Evolutionary conservation across 345 rosid species (phyloP).

Genomic region (Aegle marmelos): DNA sequence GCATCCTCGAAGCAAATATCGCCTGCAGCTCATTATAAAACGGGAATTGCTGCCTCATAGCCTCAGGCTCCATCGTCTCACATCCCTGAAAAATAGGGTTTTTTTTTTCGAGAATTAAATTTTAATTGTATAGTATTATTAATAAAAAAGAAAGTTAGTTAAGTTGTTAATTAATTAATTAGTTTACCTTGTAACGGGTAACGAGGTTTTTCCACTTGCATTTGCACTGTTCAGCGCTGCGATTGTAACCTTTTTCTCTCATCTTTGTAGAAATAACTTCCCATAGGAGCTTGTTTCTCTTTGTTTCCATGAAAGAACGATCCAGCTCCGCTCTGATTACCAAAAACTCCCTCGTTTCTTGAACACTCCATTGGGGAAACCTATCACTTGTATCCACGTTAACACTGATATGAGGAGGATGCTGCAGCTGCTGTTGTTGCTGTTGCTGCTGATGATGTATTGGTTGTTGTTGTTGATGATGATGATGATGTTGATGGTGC

Average conservation of each 20-base stretch:
- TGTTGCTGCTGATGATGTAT: conserved; percentile 42
- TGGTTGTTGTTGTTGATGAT: conserved; percentile 34
- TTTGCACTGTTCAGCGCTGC: conserved; percentile 99
- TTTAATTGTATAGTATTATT: too few relatives aligned
- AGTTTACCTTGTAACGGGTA: conserved; percentile 84
- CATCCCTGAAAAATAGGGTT: conserved; percentile 52
- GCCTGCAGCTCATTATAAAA: conserved; percentile 73
- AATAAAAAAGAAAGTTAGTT: too few relatives aligned
- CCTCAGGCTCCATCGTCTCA: conserved; percentile 75
- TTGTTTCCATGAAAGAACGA: conserved; percentile 89
- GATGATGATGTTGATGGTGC: conserved; percentile 29
- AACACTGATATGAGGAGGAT: conserved; percentile 37
- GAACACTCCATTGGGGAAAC: conserved; percentile 95
- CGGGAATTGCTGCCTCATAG: conserved; percentile 77
- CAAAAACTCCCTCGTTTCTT: conserved; percentile 86
- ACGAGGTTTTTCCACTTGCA: conserved; percentile 99
- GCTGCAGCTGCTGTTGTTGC: conserved; percentile 41
- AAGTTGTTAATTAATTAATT: not conserved
- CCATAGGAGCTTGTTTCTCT: conserved; percentile 91
- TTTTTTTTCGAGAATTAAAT: not conserved
- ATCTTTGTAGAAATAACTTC: conserved; percentile 69
- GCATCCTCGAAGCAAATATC: conserved; percentile 64
- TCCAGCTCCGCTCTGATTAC: conserved; percentile 79
- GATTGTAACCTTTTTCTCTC: conserved; percentile 78
- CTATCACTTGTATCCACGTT: conserved; percentile 56